These are phyloP conservation scores for Handroanthus guayacan DNA, from an alignment of 257 asterid species.

Conservation along the genomic window DNA sequence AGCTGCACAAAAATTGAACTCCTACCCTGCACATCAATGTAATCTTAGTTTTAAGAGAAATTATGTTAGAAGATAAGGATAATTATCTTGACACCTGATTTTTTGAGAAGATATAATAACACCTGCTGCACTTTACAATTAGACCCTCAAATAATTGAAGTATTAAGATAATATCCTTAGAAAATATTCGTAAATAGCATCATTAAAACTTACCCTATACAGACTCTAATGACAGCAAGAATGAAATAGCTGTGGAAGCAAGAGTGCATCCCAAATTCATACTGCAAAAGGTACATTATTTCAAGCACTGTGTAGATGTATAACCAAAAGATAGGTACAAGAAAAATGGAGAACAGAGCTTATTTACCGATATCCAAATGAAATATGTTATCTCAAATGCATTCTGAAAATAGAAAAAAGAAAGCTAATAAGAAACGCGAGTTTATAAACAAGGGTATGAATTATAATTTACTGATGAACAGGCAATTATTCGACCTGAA, in stretches of 20 bases:
- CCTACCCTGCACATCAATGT: conserved; percentile 50
- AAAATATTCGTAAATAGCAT: neutral
- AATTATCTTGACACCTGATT: too few species aligned
- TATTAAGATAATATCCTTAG: neutral
- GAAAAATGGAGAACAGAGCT: neutral
- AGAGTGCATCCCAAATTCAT: conserved; percentile 78
- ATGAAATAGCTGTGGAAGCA: conserved; percentile 63
- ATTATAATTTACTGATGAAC: neutral
- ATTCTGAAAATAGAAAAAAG: conserved; percentile 51
- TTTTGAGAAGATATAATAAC: too few species aligned
- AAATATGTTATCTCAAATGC: conserved; percentile 83
- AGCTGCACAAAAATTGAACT: conserved; percentile 75
- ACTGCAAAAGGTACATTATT: conserved; percentile 48
- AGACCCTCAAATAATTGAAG: too few species aligned
- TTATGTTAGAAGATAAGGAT: too few species aligned
- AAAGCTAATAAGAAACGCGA: conserved; percentile 19
- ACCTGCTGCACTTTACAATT: too few species aligned
- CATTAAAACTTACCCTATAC: conserved; percentile 56
- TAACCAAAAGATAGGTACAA: conserved; percentile 3
- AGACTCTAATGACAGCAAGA: conserved; percentile 56
- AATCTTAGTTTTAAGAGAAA: neutral
- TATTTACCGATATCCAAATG: conserved; percentile 73
- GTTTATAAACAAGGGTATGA: too few species aligned
- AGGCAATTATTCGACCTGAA: conserved; percentile 54
- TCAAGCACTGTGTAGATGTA: neutral